phyloP scores from a whole-genome alignment of 2,329 filamentous ascomycete genomes.

The Nannizziopsis arthrosporioides region DNA sequence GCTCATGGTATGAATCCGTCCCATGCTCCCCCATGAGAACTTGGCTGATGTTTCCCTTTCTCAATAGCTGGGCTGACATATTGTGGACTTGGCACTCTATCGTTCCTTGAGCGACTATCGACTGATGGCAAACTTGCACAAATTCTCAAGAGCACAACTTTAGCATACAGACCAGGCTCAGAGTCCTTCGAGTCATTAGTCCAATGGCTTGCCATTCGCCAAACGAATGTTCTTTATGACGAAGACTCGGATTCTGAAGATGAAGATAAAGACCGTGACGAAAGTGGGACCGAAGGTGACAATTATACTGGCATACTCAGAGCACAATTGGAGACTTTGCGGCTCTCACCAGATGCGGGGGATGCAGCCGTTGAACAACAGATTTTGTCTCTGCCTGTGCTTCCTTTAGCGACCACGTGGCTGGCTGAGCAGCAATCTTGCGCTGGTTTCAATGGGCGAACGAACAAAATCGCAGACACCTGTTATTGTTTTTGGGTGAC shows the following conservation, averaged over 20 bases:
- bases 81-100: constrained; percentile 68
- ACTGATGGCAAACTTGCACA: constrained; percentile 12
- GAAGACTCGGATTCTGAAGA: constrained; percentile 37
- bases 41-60: constrained; percentile 16
- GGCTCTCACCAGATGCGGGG: too few relatives aligned
- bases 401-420: constrained; percentile 14
- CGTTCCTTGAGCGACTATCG: constrained; percentile 56
- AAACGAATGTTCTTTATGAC: constrained; percentile 47
- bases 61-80: constrained; percentile 71
- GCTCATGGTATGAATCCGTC: constrained; percentile 54
- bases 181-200: constrained; percentile 29
- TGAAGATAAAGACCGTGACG: constrained; percentile 20
- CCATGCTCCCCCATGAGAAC: constrained; percentile 8
- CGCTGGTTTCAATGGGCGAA: constrained; percentile 77
- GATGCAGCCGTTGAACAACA: constrained; percentile 16
- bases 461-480: constrained; percentile 85
- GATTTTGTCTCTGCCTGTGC: constrained; percentile 21
- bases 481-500: constrained; percentile 93
- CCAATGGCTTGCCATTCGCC: constrained; percentile 52
- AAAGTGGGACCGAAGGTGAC: not conserved
- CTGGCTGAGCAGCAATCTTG: constrained; percentile 33
- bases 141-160: constrained; percentile 20
- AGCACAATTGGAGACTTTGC: not conserved
- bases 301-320: constrained; percentile 12
- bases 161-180: constrained; percentile 21